Evolutionary conservation across 352 stramenopile genomes (phyloP).

Genomic region (Pythium plurisporium): DNA sequence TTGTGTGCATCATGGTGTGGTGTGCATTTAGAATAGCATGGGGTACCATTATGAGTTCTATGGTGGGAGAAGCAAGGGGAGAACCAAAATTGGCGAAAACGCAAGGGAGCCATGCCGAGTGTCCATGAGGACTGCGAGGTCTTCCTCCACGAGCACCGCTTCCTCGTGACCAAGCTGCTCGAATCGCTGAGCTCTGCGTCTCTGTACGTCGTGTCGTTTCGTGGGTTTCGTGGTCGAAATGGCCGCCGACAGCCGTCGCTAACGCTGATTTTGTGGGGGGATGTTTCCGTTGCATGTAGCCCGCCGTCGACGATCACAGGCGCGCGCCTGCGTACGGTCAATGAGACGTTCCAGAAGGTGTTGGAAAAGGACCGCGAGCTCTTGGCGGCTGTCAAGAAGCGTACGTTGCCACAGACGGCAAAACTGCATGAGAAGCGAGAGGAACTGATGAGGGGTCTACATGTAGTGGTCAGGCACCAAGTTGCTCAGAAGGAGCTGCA

Average conservation of each 20-base stretch:
- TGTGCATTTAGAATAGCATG: neutral
- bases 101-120: conserved; percentile 30
- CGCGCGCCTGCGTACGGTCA: conserved; percentile 66
- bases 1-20: neutral
- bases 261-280: neutral
- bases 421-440: too few relatives aligned
- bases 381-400: conserved; percentile 64
- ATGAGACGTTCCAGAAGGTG: conserved; percentile 70
- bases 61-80: neutral
- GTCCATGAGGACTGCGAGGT: conserved; percentile 73
- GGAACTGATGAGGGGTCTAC: too few relatives aligned
- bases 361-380: conserved; percentile 76
- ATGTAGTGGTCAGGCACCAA: conserved; percentile 66
- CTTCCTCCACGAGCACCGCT: conserved; percentile 75
- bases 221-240: neutral
- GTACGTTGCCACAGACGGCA: too few relatives aligned
- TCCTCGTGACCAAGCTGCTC: conserved; percentile 79
- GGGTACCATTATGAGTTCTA: neutral
- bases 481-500: conserved; percentile 67
- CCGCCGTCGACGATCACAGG: conserved; percentile 72
- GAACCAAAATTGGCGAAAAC: neutral
- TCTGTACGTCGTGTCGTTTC: conserved; percentile 27
- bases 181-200: conserved; percentile 69
- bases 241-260: neutral
- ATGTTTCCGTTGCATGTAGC: too few relatives aligned